Evolutionary conservation across 129 eudicot species (phyloP).

Genomic region (Dittrichia graveolens): DNA sequence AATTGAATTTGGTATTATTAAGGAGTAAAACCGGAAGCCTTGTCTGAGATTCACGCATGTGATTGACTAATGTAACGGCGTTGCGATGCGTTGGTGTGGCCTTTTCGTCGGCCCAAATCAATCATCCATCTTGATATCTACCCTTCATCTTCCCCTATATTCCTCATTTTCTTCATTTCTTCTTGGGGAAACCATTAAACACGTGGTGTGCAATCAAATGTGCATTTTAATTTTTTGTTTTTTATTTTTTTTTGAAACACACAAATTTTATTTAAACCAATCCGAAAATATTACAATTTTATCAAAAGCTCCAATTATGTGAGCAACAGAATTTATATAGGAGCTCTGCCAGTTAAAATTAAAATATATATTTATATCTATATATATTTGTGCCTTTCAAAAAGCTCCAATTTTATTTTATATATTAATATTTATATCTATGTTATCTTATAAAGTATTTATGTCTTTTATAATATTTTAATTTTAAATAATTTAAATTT

Average conservation of each 20-base stretch:
- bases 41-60: slow-evolving; percentile 26
- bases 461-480: too few species aligned
- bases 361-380: too few species aligned
- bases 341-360: too few species aligned
- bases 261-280: not conserved
- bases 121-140: slow-evolving; percentile 41
- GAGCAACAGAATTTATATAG: too few species aligned
- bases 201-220: slow-evolving; percentile 35
- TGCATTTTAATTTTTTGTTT: not conserved
- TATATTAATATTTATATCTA: too few species aligned
- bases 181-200: slow-evolving; percentile 32
- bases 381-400: too few species aligned
- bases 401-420: too few species aligned
- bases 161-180: slow-evolving; percentile 26
- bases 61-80: slow-evolving; percentile 22
- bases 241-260: not conserved
- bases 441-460: too few species aligned
- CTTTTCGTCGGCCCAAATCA: slow-evolving; percentile 33
- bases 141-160: slow-evolving; percentile 38
- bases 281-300: too few species aligned
- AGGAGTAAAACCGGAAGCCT: slow-evolving; percentile 10
- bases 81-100: slow-evolving; percentile 36
- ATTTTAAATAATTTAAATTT: too few species aligned
- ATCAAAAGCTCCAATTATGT: too few species aligned
- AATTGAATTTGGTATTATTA: not conserved